Conservation (phyloP, 2,329 filamentous ascomycete genomes). For the Colletotrichum sp. region DNA sequence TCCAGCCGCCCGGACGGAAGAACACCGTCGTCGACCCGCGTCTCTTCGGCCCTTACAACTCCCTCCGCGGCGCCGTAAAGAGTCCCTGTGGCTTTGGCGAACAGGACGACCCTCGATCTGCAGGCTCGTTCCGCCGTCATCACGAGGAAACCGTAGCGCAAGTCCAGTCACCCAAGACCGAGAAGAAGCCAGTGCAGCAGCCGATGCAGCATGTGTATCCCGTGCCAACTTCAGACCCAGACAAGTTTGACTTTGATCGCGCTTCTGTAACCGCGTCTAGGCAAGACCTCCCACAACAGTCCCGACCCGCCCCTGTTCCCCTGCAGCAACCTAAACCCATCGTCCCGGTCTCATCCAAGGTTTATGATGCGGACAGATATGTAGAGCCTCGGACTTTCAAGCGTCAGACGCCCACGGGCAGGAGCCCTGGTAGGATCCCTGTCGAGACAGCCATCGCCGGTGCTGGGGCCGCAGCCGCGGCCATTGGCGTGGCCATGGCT, state of each 20-base stretch:
- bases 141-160: conserved; percentile 40
- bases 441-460: conserved; percentile 52
- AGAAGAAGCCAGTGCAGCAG: conserved; percentile 50
- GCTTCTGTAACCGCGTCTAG: conserved; percentile 52
- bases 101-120: conserved; percentile 29
- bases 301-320: conserved; percentile 65
- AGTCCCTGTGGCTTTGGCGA: conserved; percentile 60
- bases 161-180: conserved; percentile 39
- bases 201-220: conserved; percentile 70
- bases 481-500: conserved; percentile 51
- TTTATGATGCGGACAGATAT: conserved; percentile 62
- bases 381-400: conserved; percentile 40
- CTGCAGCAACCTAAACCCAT: conserved; percentile 88
- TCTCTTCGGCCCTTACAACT: conserved; percentile 66
- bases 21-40: conserved; percentile 61
- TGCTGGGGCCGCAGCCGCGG: conserved; percentile 53
- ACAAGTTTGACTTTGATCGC: conserved; percentile 62
- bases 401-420: conserved; percentile 40
- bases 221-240: conserved; percentile 69
- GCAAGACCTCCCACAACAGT: conserved; percentile 42
- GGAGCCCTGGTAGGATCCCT: conserved; percentile 43
- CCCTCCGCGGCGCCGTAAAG: conserved; percentile 60
- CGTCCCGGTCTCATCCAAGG: conserved; percentile 70
- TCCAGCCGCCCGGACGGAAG: conserved; percentile 10
- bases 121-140: conserved; percentile 36